Conservation (phyloP, 2,329 filamentous ascomycete species). For the Fusarium sp. region DNA sequence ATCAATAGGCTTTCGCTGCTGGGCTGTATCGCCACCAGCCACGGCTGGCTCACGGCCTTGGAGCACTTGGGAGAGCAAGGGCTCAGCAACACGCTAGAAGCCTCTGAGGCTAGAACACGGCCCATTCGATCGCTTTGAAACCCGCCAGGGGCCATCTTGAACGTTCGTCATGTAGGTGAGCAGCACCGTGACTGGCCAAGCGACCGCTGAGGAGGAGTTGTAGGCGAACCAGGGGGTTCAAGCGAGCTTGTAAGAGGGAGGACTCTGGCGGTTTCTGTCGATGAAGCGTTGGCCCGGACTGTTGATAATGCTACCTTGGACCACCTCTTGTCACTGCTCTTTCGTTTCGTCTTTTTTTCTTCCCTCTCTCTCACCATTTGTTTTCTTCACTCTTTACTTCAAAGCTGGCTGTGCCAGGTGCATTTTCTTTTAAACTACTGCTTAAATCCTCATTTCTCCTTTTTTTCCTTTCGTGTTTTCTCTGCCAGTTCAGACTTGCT, state of each 20-base stretch:
- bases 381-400: constrained; percentile 13
- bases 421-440: neutral
- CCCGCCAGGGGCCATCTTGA: constrained; percentile 32
- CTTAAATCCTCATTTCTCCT: neutral
- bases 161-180: constrained; percentile 29
- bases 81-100: constrained; percentile 30
- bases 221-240: constrained; percentile 31
- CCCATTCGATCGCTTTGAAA: constrained; percentile 39
- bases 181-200: constrained; percentile 21
- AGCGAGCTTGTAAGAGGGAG: constrained; percentile 39
- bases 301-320: constrained; percentile 41
- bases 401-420: constrained; percentile 1
- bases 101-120: constrained; percentile 27
- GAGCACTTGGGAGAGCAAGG: neutral
- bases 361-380: constrained; percentile 28
- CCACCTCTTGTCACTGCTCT: constrained; percentile 35
- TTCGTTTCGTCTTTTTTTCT: constrained; percentile 38
- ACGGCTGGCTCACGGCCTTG: neutral
- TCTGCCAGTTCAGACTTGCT: constrained; percentile 19
- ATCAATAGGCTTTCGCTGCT: constrained; percentile 27
- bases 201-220: neutral
- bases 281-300: constrained; percentile 18
- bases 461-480: neutral
- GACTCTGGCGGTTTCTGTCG: constrained; percentile 19
- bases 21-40: constrained; percentile 28